Evolutionary conservation across 106 monocot genomes (phyloP).

Genomic region (Allium cepa): DNA sequence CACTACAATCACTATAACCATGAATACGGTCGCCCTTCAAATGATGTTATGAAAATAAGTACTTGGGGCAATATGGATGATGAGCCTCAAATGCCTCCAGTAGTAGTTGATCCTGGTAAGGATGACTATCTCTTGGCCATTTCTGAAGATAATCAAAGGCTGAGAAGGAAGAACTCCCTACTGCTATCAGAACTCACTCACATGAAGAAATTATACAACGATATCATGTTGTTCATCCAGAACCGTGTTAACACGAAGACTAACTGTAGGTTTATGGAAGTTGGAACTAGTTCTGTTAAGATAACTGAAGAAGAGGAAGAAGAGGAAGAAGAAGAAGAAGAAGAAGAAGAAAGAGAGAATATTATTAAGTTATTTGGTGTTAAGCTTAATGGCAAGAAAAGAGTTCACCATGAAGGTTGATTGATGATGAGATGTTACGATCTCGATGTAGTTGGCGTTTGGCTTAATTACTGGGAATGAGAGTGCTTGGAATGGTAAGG

Average conservation of each 20-base stretch:
- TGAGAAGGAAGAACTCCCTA: constrained; percentile 47
- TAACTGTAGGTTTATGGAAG: not conserved
- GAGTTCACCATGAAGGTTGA: constrained; percentile 3
- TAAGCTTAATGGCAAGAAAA: constrained; percentile 19
- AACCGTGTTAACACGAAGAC: constrained; percentile 24
- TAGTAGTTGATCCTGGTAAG: not conserved
- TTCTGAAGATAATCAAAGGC: constrained; percentile 53
- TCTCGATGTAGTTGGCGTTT: too few species aligned
- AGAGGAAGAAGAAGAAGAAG: not conserved
- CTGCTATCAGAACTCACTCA: constrained; percentile 52
- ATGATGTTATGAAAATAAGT: not conserved
- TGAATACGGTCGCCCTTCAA: not conserved
- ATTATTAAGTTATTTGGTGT: constrained; percentile 20
- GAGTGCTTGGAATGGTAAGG: too few species aligned
- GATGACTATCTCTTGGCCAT: constrained; percentile 29
- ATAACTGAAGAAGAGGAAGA: not conserved
- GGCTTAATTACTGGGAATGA: too few species aligned
- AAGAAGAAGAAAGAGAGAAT: not conserved
- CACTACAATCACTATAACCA: constrained; percentile 2
- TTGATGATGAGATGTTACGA: too few species aligned
- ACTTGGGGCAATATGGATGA: not conserved
- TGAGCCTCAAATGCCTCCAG: not conserved
- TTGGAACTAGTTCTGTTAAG: not conserved
- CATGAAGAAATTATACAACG: constrained; percentile 65
- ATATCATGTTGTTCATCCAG: constrained; percentile 58